Evolutionary conservation across 179 eudicot species (phyloP), one percentile per base, ranked within the genome.

Genomic region (Actinidia polygama): DNA sequence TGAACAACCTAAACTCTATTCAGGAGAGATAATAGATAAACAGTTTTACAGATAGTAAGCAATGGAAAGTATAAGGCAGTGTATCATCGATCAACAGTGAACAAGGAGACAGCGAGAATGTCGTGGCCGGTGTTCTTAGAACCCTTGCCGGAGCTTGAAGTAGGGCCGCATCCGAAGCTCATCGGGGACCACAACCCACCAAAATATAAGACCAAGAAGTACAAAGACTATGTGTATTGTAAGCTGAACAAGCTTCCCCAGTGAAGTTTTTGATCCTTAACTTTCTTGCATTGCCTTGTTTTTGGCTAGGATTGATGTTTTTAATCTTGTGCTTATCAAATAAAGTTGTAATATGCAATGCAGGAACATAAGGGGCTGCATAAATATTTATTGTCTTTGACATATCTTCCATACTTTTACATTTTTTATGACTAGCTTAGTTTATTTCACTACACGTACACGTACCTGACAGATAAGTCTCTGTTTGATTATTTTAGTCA

Each of bases 121-220:
- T 94, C 98, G 51, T 94, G 98, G 96, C 96, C 98, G 0, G 93
- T 94, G 55, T 93, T 94, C 84, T 71, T 93, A 24, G 96, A 94
- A 79, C 98, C 98, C 16, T 89, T 94, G 26, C 49, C 87, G 8
- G 89, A 94, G 79, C 79, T 73, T 8, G 89, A 69, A 24, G 73
- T 89, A 36, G 98, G 95, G 11, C 98, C 98, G 0, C 80, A 86
- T 67, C 85, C 91, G 0, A 85, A 91, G 85, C 95, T 95, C 21
- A 81, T 94, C 40, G 78, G 51, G 46, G 83, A 89, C 1, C 81
- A 89, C 23, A 91, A 87, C 79, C 89, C 88, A 46, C 76, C 96
- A 75, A 92, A 89, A 73, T 95, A 84, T 66, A 94, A 94, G 92
- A 91, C 91, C 76, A 95, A 95, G 89, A 94, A 90, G 78, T 95